phyloP scores from a whole-genome alignment of 495 filamentous ascomycete genomes.

The Trichoderma reesei region DNA sequence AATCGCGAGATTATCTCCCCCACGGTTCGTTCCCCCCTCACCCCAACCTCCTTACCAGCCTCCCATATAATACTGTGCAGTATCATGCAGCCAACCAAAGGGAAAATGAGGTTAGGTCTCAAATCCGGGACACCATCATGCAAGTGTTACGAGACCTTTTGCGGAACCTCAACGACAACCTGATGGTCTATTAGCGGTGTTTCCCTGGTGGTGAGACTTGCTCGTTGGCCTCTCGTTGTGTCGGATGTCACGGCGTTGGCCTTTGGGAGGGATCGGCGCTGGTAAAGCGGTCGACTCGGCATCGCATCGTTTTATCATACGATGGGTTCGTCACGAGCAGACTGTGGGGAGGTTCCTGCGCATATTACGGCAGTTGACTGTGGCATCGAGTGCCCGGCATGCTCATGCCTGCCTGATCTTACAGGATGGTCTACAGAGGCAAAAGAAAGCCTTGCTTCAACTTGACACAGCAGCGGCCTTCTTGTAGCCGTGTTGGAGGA shows the following conservation, averaged over 20 bases:
- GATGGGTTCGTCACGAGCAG: background rate
- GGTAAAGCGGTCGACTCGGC: background rate
- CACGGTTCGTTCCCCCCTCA: background rate
- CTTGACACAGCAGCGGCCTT: background rate
- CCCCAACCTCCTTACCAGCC: background rate
- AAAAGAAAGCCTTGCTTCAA: background rate
- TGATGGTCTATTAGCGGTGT: background rate
- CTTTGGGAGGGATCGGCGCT: background rate
- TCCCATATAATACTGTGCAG: background rate
- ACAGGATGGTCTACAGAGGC: background rate
- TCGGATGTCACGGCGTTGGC: background rate
- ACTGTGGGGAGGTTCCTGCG: background rate
- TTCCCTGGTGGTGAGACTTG: background rate
- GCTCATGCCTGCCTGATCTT: background rate
- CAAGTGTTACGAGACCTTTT: background rate
- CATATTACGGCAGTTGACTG: background rate
- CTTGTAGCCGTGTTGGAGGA: too few species aligned
- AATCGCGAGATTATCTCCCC: background rate
- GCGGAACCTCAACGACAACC: background rate
- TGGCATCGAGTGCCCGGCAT: background rate
- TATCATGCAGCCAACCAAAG: background rate
- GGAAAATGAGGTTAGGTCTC: background rate
- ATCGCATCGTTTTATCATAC: background rate
- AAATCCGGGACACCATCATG: background rate
- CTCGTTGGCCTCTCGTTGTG: background rate